phyloP scores from a whole-genome alignment of 2,329 filamentous ascomycete species.

The Colletotrichum neosansevieriae region DNA sequence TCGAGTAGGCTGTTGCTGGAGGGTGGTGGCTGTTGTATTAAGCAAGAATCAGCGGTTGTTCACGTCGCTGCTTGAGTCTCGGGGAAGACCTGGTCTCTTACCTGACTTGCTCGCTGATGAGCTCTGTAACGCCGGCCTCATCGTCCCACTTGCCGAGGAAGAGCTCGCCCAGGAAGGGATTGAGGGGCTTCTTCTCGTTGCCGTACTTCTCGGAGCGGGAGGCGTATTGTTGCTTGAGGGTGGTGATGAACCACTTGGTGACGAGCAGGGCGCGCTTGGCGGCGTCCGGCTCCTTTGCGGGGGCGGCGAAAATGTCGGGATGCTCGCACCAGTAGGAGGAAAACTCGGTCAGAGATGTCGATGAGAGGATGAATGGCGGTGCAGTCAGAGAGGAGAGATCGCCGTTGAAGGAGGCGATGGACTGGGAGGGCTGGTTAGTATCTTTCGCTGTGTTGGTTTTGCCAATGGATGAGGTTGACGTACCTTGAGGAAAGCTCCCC shows the following conservation, averaged over 20 bases:
- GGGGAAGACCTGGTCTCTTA: conserved; percentile 46
- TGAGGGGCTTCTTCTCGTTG: conserved; percentile 97
- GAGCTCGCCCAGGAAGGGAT: conserved; percentile 94
- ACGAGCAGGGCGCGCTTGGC: conserved; percentile 87
- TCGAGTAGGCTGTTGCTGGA: conserved; percentile 93
- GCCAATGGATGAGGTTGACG: background rate
- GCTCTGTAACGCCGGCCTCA: conserved; percentile 81
- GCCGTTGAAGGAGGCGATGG: conserved; percentile 84
- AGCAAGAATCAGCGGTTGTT: background rate
- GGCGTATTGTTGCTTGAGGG: conserved; percentile 87
- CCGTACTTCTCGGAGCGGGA: conserved; percentile 82
- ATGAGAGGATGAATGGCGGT: conserved; percentile 84
- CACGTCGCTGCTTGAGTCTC: background rate
- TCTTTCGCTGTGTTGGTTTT: background rate
- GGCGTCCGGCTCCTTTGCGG: conserved; percentile 81
- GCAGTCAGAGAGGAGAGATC: conserved; percentile 85
- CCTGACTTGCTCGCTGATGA: conserved; percentile 95
- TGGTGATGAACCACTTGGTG: conserved; percentile 96
- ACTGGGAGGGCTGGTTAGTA: conserved; percentile 54
- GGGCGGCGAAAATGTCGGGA: conserved; percentile 82
- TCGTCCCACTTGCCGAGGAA: conserved; percentile 94
- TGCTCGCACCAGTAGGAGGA: conserved; percentile 87
- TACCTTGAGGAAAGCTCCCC: conserved; percentile 39
- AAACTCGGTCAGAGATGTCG: conserved; percentile 83
- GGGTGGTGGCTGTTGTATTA: conserved; percentile 78